Evolutionary conservation across 495 filamentous ascomycete genomes (phyloP).

Genomic region (Podospora anserina): DNA sequence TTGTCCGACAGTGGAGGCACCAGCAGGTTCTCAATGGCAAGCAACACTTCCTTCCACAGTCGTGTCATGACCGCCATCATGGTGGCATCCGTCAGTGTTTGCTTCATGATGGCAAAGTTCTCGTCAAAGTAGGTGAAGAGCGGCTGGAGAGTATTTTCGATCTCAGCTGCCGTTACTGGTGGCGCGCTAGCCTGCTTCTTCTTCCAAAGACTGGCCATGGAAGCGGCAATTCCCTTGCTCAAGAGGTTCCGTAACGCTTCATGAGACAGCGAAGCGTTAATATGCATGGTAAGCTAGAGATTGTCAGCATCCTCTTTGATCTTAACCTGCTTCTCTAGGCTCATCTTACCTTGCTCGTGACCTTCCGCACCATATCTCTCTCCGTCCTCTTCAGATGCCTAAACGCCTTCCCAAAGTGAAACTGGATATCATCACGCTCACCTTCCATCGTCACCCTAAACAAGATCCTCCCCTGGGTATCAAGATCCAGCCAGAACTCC

Average conservation of each 20-base stretch:
- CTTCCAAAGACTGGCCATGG: conserved; percentile 76
- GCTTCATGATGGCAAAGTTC: conserved; percentile 98
- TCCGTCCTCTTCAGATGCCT: conserved; percentile 91
- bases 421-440: conserved; percentile 96
- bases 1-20: conserved; percentile 97
- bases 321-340: conserved; percentile 1
- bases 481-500: conserved; percentile 96
- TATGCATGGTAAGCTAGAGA: conserved; percentile 82
- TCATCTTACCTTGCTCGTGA: conserved; percentile 87
- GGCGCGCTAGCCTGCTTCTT: conserved; percentile 52
- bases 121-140: conserved; percentile 98
- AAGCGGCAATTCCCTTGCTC: conserved; percentile 69
- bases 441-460: conserved; percentile 97
- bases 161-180: conserved; percentile 63
- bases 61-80: conserved; percentile 98
- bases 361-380: conserved; percentile 95
- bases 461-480: conserved; percentile 88
- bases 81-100: conserved; percentile 84
- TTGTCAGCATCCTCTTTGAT: conserved; percentile 21
- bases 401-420: conserved; percentile 98
- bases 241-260: conserved; percentile 73
- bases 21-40: conserved; percentile 83
- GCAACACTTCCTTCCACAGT: conserved; percentile 95
- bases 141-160: conserved; percentile 77
- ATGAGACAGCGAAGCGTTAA: conserved; percentile 82